Percentiles rank a stretch among this genome's conserved stretches.
phyloP scores from a whole-genome alignment of 805 yeast species.

The Lipomyces spencermartinsiae region DNA sequence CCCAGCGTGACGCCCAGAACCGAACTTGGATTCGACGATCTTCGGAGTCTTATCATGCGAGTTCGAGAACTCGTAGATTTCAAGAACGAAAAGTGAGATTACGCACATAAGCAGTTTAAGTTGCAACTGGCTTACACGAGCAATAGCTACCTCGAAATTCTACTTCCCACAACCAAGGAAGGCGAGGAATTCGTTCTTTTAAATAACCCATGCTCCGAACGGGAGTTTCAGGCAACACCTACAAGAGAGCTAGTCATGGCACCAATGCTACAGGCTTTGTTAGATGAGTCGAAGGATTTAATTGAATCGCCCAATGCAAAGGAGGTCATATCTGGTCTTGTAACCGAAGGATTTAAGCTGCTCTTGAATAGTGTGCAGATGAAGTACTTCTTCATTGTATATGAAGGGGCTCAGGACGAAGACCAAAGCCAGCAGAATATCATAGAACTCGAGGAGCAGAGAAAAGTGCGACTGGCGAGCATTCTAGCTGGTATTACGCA shows the following conservation, averaged over 20 bases:
- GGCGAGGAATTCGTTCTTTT: conserved; percentile 37
- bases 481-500: conserved; percentile 71
- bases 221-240: conserved; percentile 20
- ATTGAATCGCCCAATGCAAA: conserved; percentile 51
- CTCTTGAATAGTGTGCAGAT: conserved; percentile 51
- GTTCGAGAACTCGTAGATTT: conserved; percentile 44
- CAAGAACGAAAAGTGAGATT: conserved; percentile 11
- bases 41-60: conserved; percentile 54
- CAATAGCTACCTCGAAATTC: conserved; percentile 12
- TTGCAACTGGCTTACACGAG: background rate
- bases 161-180: conserved; percentile 32
- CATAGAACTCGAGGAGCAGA: conserved; percentile 49
- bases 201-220: conserved; percentile 15
- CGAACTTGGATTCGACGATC: conserved; percentile 68
- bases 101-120: background rate
- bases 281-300: conserved; percentile 55
- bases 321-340: conserved; percentile 50
- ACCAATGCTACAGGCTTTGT: conserved; percentile 44
- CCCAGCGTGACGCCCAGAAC: conserved; percentile 61
- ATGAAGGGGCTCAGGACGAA: conserved; percentile 14
- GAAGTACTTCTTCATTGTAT: conserved; percentile 13
- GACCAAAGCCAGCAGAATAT: background rate
- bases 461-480: conserved; percentile 63
- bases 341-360: conserved; percentile 53
- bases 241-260: conserved; percentile 1